phyloP scores from a whole-genome alignment of 2,329 filamentous ascomycete species.

The Colletotrichum phormii region DNA sequence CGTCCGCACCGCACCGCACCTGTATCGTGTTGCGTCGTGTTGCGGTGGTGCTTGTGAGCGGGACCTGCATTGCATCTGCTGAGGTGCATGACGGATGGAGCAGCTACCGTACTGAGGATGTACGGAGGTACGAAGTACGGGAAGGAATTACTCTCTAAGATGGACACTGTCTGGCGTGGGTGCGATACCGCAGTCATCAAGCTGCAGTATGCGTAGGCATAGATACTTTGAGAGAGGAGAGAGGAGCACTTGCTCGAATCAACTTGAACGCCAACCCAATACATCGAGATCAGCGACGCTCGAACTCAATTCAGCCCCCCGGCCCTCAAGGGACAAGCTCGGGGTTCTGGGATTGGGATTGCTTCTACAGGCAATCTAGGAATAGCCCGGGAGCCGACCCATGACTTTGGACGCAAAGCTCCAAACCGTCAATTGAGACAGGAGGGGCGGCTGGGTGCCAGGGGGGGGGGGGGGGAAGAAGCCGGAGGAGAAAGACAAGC shows the following conservation, averaged over 20 bases:
- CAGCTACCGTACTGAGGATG: neutral
- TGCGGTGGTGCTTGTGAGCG: conserved; percentile 9
- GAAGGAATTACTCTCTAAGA: neutral
- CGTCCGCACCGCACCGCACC: neutral
- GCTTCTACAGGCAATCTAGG: neutral
- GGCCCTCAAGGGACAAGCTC: neutral
- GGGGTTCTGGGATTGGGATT: neutral
- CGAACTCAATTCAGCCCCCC: conserved; percentile 7
- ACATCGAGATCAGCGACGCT: neutral
- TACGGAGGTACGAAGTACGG: neutral
- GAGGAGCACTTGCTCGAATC: neutral
- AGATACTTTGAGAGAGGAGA: neutral
- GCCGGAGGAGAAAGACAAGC: neutral
- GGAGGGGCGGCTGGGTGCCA: neutral
- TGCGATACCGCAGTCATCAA: neutral
- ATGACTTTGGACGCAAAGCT: conserved; percentile 2
- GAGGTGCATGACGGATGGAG: conserved; percentile 24
- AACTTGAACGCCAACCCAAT: neutral
- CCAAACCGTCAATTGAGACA: conserved; percentile 7
- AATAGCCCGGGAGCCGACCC: neutral
- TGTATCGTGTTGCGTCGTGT: conserved; percentile 18
- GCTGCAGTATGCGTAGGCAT: neutral
- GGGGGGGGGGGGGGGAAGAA: neutral
- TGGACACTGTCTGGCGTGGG: neutral
- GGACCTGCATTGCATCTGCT: conserved; percentile 30